Conservation (phyloP, 2,329 filamentous ascomycete genomes). For the Dendrostoma leiphaemia region DNA sequence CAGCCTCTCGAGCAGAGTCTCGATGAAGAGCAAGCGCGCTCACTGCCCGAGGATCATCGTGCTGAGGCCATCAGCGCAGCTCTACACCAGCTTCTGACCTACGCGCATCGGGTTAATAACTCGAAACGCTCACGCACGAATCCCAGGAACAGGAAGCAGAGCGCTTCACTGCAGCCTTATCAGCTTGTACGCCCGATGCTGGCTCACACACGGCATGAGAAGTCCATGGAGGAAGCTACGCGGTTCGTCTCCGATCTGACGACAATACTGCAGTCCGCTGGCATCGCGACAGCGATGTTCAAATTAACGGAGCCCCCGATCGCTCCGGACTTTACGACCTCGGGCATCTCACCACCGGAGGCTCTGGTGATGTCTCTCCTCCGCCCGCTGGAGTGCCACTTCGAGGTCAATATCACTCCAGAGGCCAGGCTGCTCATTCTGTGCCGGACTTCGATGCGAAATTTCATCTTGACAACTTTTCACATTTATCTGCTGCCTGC, state of each 20-base stretch:
- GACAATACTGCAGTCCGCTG: conserved; percentile 43
- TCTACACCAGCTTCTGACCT: conserved; percentile 73
- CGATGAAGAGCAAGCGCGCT: conserved; percentile 26
- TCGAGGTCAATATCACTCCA: conserved; percentile 46
- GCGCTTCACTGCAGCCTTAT: conserved; percentile 41
- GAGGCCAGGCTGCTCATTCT: conserved; percentile 41
- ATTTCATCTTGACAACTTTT: conserved; percentile 45
- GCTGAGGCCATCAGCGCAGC: conserved; percentile 66
- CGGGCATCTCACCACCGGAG: conserved; percentile 36
- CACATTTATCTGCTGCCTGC: conserved; percentile 37
- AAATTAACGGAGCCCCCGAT: conserved; percentile 38
- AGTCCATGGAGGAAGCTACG: conserved; percentile 37
- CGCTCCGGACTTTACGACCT: conserved; percentile 22
- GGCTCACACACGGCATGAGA: conserved; percentile 44
- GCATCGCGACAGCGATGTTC: conserved; percentile 41
- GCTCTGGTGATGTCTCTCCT: conserved; percentile 44
- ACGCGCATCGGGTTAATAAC: conserved; percentile 76
- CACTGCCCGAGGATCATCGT: conserved; percentile 41
- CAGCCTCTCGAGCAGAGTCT: conserved; percentile 54
- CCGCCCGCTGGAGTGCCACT: conserved; percentile 37
- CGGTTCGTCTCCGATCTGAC: conserved; percentile 43
- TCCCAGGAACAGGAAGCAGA: conserved; percentile 36
- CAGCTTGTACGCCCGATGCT: conserved; percentile 52
- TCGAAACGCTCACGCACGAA: conserved; percentile 61
- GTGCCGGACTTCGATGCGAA: conserved; percentile 42